Evolutionary conservation across 352 stramenopile species (phyloP).

Genomic region (Globisporangium acanthophoron): DNA sequence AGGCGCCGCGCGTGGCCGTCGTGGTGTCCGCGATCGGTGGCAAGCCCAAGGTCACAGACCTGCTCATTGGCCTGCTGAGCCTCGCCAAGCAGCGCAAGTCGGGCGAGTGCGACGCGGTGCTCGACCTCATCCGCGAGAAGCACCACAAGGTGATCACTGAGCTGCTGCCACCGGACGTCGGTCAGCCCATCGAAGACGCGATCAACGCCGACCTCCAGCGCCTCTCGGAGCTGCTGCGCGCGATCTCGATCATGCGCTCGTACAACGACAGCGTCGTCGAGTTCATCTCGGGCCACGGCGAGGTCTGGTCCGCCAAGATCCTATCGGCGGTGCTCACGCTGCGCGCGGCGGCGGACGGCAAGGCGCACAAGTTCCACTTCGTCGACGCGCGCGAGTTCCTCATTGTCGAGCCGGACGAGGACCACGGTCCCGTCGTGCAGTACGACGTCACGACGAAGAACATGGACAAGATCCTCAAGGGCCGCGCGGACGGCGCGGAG

Average conservation of each 20-base stretch:
- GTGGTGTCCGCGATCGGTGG: constrained; percentile 95
- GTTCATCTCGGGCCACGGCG: constrained; percentile 94
- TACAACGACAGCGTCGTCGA: constrained; percentile 85
- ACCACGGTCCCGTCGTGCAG: constrained; percentile 74
- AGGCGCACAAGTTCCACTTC: constrained; percentile 77
- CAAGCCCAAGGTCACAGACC: constrained; percentile 95
- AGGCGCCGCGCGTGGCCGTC: constrained; percentile 57
- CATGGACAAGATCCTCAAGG: constrained; percentile 45
- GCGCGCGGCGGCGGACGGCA: constrained; percentile 35
- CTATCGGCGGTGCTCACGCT: constrained; percentile 74
- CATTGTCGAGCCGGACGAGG: constrained; percentile 67
- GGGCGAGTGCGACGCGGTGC: constrained; percentile 54
- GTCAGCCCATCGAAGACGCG: constrained; percentile 42
- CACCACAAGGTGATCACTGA: constrained; percentile 66
- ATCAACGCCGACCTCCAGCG: constrained; percentile 65
- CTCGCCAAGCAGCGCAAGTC: constrained; percentile 83
- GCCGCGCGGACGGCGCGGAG: constrained; percentile 24
- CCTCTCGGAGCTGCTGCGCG: constrained; percentile 71
- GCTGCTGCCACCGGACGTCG: constrained; percentile 45
- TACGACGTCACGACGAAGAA: constrained; percentile 71
- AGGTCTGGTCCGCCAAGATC: constrained; percentile 94
- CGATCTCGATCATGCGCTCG: constrained; percentile 87
- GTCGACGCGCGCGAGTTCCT: constrained; percentile 91
- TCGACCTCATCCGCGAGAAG: constrained; percentile 76
- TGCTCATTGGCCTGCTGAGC: constrained; percentile 89